Conservation (phyloP, 2,329 filamentous ascomycete species). For the Aspergillus novofumigatus region DNA sequence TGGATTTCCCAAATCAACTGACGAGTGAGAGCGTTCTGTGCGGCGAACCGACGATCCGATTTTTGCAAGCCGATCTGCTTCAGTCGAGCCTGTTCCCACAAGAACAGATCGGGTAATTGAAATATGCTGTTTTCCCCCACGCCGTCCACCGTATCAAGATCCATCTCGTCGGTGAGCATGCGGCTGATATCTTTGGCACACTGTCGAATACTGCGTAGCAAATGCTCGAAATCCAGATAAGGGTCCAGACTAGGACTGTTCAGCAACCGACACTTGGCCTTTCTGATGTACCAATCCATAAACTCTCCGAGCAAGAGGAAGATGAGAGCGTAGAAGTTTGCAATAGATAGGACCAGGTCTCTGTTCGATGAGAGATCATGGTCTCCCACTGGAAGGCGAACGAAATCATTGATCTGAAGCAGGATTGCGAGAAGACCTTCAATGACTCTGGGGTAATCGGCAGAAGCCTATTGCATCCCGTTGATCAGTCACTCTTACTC, state of each 20-base stretch:
- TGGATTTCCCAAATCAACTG: constrained; percentile 38
- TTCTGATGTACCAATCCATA: constrained; percentile 36
- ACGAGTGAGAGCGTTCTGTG: constrained; percentile 33
- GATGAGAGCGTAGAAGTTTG: constrained; percentile 30
- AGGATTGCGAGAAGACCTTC: constrained; percentile 32
- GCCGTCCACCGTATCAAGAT: constrained; percentile 20
- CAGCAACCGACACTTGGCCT: constrained; percentile 31
- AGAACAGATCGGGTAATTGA: constrained; percentile 18
- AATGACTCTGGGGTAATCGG: constrained; percentile 32
- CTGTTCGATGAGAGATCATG: constrained; percentile 5
- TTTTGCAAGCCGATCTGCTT: constrained; percentile 31
- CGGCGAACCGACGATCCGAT: constrained; percentile 27
- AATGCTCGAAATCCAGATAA: constrained; percentile 29
- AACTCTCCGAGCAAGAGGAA: constrained; percentile 36
- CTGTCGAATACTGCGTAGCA: constrained; percentile 29
- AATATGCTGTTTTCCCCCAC: constrained; percentile 9
- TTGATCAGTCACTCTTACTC: constrained; percentile 2
- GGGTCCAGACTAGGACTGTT: constrained; percentile 33
- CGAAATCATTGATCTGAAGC: constrained; percentile 30
- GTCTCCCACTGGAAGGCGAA: constrained; percentile 13
- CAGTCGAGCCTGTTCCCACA: constrained; percentile 30
- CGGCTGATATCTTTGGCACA: constrained; percentile 18
- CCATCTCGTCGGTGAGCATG: constrained; percentile 17
- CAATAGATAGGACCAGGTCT: constrained; percentile 18
- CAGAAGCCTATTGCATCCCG: constrained; percentile 25